Conservation (phyloP, 2,329 filamentous ascomycete species). For the Orbilia blumenaviensis region DNA sequence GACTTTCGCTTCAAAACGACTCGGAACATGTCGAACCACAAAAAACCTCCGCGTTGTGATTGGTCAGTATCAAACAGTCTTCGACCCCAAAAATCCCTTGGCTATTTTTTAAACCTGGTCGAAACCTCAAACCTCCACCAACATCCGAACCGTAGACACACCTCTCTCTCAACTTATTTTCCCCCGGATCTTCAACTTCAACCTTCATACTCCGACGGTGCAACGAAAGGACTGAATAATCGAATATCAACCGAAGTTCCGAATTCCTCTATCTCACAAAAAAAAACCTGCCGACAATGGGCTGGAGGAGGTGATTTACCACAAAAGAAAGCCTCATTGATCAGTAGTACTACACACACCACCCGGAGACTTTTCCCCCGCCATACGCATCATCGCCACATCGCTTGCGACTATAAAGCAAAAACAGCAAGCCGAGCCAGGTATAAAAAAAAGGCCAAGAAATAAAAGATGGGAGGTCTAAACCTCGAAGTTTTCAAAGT, state of each 20-base stretch:
- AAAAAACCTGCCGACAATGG: slow-evolving; percentile 12
- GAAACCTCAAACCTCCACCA: background rate
- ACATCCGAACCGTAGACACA: background rate
- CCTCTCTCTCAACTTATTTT: background rate
- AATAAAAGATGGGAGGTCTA: slow-evolving; percentile 73
- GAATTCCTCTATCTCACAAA: background rate
- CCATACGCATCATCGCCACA: too few relatives aligned
- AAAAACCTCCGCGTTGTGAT: slow-evolving; percentile 7
- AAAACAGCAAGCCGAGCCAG: too few relatives aligned
- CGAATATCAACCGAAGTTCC: too few relatives aligned
- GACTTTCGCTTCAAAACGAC: too few relatives aligned
- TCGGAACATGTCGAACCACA: too few relatives aligned
- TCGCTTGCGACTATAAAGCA: too few relatives aligned
- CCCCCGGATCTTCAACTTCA: background rate
- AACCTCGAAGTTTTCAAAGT: slow-evolving; percentile 98
- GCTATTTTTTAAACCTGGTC: background rate
- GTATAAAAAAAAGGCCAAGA: too few relatives aligned
- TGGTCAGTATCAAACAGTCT: background rate
- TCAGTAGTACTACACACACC: too few relatives aligned
- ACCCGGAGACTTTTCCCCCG: too few relatives aligned
- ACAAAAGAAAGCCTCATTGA: background rate
- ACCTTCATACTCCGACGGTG: too few relatives aligned
- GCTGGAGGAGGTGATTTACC: slow-evolving; percentile 30
- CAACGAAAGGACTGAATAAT: too few relatives aligned
- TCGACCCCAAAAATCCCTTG: background rate